Percentiles rank a stretch among this genome's conserved stretches.
These are phyloP conservation scores for Kluyveromyces dobzhanskii DNA, from an alignment of 805 yeast genomes.

Conservation along the genomic window DNA sequence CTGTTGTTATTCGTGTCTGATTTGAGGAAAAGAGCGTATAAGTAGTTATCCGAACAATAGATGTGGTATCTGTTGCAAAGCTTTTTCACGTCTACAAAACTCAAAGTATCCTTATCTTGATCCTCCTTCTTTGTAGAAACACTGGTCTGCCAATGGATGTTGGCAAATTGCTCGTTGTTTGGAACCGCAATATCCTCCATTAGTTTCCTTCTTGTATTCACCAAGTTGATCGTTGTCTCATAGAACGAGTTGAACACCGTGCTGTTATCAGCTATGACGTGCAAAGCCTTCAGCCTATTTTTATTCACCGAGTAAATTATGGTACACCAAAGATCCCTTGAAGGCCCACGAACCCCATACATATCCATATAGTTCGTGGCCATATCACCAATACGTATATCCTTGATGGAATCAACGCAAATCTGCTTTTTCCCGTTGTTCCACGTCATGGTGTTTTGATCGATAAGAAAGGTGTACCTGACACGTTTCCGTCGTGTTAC, in stretches of 20 bases:
- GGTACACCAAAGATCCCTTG: constrained; percentile 67
- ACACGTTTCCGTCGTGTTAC: constrained; percentile 25
- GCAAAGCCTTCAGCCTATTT: constrained; percentile 66
- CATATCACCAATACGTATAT: constrained; percentile 44
- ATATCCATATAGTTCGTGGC: constrained; percentile 86
- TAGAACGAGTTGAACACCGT: constrained; percentile 48
- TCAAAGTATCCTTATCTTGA: constrained; percentile 32
- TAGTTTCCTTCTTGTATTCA: constrained; percentile 49
- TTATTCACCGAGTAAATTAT: constrained; percentile 59
- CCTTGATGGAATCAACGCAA: constrained; percentile 28
- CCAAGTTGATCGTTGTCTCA: constrained; percentile 46
- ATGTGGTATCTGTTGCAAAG: constrained; percentile 64
- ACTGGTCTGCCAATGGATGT: constrained; percentile 53
- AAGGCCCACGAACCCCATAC: constrained; percentile 60
- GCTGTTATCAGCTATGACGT: constrained; percentile 55
- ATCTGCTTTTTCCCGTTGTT: constrained; percentile 21
- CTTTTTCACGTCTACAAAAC: constrained; percentile 60
- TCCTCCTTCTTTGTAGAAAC: constrained; percentile 31
- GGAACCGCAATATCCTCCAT: constrained; percentile 57
- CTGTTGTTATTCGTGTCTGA: constrained; percentile 45
- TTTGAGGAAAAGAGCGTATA: constrained; percentile 42
- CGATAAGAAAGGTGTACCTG: constrained; percentile 16
- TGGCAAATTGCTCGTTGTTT: constrained; percentile 48
- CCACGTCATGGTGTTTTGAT: constrained; percentile 21
- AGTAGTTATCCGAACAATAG: constrained; percentile 48